A percentile compares a stretch with the other conserved stretches of the same genome.
Evolutionary conservation across 257 asterid species (phyloP).

Genomic region (Forsythia suspensa): DNA sequence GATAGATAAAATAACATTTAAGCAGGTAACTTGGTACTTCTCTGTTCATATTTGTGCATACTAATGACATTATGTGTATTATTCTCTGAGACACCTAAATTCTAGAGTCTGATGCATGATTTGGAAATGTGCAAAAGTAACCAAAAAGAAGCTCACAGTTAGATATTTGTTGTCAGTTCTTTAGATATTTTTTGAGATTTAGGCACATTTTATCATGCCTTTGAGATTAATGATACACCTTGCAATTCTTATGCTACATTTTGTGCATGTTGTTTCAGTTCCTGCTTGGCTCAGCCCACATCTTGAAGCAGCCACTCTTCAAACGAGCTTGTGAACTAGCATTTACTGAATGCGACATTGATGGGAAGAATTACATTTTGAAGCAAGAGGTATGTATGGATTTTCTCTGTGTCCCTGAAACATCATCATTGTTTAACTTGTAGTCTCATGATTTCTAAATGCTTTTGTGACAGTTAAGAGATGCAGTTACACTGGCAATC

Average conservation of each 20-base stretch:
- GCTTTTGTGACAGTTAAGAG: constrained; percentile 55
- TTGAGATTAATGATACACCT: background rate
- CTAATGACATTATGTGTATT: background rate
- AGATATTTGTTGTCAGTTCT: background rate
- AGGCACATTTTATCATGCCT: background rate
- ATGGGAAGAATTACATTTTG: constrained; percentile 46
- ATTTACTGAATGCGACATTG: constrained; percentile 54
- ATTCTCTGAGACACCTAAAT: background rate
- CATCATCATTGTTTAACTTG: background rate
- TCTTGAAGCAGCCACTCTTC: constrained; percentile 80
- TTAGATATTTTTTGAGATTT: background rate
- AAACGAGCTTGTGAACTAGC: constrained; percentile 71
- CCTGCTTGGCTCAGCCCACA: constrained; percentile 83
- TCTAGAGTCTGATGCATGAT: background rate
- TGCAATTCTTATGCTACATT: background rate
- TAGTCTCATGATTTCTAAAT: constrained; percentile 1
- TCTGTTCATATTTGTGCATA: background rate
- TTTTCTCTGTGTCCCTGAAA: constrained; percentile 11
- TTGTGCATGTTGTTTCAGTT: constrained; percentile 55
- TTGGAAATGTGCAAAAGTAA: background rate
- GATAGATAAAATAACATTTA: constrained; percentile 74
- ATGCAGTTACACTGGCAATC: constrained; percentile 50
- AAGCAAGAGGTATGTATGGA: constrained; percentile 61
- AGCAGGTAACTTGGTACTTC: constrained; percentile 54
- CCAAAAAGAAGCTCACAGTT: constrained; percentile 9